Evolutionary conservation across 805 yeast genomes (phyloP), one percentile per base, ranked within the genome.

Genomic region (Candida orba): DNA sequence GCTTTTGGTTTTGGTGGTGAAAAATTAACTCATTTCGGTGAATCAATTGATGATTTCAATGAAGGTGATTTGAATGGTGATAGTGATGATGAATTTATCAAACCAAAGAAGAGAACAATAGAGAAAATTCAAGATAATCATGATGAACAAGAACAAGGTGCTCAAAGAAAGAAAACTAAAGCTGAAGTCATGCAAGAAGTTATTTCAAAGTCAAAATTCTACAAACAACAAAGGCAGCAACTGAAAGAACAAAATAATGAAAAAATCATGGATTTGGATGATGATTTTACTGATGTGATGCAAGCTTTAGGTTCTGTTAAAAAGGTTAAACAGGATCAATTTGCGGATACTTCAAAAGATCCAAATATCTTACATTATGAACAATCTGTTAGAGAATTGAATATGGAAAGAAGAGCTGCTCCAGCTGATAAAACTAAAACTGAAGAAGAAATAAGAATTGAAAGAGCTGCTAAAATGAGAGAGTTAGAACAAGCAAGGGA

Each of bases 171-270:
- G 63, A 85, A 82, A 64, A 78, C 87, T 17, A 85, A 85, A 56
- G 83, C 84, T 33, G 95, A 85, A 62, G 91, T 85, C 33, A 85
- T 85, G 95, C 76, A 81, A 52, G 95, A 85, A 59, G 76, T 85
- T 39, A 85, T 85, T 46, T 88, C 93, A 32, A 85, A 85, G 63
- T 82, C 93, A 15, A 85, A 85, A 56, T 80, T 75, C 54, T 76
- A 84, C 63, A 84, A 82, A 56, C 81, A 80, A 31, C 85, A 84
- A 60, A 77, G 93, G 61, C 91, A 85, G 62, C 65, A 71, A 56
- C 69, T 75, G 42, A 81, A 82, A 52, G 78, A 75, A 44, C 68
- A 74, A 56, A 65, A 76, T 13, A 81, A 78, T 56, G 79, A 74
- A 41, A 71, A 78, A 29, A 79, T 85, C 41, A 68, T 69, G 54